These are phyloP conservation scores for Achlya hypogyna DNA, from an alignment of 352 stramenopile species.

Conservation along the genomic window DNA sequence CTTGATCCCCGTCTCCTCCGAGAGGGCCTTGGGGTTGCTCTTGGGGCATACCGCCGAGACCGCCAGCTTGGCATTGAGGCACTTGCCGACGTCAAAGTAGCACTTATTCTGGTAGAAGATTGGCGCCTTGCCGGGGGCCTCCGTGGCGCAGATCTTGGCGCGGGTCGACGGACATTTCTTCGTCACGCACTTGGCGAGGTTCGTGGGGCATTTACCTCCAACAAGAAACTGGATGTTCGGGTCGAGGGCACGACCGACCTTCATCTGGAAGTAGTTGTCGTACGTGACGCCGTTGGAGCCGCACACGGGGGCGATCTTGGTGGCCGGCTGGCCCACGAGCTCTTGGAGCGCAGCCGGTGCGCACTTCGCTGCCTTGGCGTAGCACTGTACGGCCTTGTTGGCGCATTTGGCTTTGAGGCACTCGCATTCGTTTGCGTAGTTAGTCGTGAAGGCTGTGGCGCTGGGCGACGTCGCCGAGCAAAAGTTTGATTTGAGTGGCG, in stretches of 20 bases:
- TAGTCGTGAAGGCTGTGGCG: neutral
- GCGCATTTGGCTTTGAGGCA: neutral
- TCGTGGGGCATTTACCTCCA: neutral
- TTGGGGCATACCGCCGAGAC: neutral
- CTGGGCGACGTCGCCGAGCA: neutral
- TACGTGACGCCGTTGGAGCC: neutral
- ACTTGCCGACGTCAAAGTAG: neutral
- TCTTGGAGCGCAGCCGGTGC: neutral
- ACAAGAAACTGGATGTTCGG: neutral
- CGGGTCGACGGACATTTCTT: neutral
- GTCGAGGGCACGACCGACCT: neutral
- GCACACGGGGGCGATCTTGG: neutral
- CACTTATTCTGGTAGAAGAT: neutral
- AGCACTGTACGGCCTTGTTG: neutral
- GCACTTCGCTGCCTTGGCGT: conserved; percentile 1
- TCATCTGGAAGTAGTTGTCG: neutral
- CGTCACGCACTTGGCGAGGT: neutral
- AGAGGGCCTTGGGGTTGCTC: neutral
- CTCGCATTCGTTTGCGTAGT: neutral
- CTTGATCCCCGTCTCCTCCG: neutral
- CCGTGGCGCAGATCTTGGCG: neutral
- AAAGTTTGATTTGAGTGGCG: neutral
- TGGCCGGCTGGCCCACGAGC: neutral
- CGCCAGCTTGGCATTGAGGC: neutral
- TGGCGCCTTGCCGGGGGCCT: neutral